phyloP scores from a whole-genome alignment of 164 flowering plant species.

The Umbilicus rupestris region DNA sequence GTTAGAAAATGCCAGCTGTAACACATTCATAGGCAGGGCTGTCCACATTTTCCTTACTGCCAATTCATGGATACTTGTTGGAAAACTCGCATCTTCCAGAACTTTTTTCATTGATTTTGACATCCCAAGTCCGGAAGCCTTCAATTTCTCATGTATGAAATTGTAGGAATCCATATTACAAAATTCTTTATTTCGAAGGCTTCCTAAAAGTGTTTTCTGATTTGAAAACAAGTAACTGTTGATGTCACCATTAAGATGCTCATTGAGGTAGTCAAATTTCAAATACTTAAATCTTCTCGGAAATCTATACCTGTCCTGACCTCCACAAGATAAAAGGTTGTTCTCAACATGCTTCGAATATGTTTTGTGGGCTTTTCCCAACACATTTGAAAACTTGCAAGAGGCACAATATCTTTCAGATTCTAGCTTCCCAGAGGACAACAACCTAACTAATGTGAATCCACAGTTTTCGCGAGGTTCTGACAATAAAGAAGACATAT shows the following conservation, averaged over 20 bases:
- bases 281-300: conserved; percentile 28
- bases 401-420: conserved; percentile 50
- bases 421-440: conserved; percentile 73
- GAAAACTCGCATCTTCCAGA: conserved; percentile 31
- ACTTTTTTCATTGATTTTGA: conserved; percentile 21
- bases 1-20: conserved; percentile 39
- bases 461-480: conserved; percentile 37
- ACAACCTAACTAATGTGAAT: conserved; percentile 51
- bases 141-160: conserved; percentile 32
- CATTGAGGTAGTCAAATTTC: conserved; percentile 34
- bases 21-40: conserved; percentile 34
- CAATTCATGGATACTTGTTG: conserved; percentile 54
- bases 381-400: conserved; percentile 22
- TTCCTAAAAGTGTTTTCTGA: conserved; percentile 11
- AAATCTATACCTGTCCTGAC: conserved; percentile 32
- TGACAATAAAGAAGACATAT: conserved; percentile 15
- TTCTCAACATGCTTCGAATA: conserved; percentile 14
- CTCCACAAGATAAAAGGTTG: conserved; percentile 17
- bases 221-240: conserved; percentile 18
- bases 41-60: conserved; percentile 47
- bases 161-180: conserved; percentile 20
- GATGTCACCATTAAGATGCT: conserved; percentile 33
- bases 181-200: conserved; percentile 12
- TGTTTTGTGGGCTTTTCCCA: conserved; percentile 16
- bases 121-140: conserved; percentile 28